Base-by-base conservation (phyloP, 148 eudicot genomes). In the Arbutus unedo region DNA sequence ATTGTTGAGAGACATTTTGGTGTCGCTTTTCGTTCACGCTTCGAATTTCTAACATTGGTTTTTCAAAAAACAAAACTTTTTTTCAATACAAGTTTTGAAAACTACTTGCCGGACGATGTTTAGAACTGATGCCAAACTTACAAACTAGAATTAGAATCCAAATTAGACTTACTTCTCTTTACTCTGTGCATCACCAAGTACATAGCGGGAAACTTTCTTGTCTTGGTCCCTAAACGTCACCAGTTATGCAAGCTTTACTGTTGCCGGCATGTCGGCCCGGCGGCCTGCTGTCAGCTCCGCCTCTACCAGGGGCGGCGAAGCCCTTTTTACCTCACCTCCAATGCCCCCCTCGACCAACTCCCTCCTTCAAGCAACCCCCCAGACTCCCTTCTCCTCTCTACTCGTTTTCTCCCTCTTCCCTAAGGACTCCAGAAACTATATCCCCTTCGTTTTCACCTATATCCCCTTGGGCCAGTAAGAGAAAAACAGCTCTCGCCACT, bases 191-290 rank as follows among this genome's bases (percentile, higher is more conserved):
- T 31, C 38, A 31, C 38, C 38, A 31, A 31, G 38, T 31, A 0
- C 38, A 31, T 31, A 31, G 38, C 38, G 0, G 38, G 38, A 31
- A 1, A 8, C 54, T 7, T 13, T 50, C 3, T 10, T 3, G 43
- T 15, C 48, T 70, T 43, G 19, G 74, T 18, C 74, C 21, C n/a
- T 3, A 19, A 19, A 43, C 41, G 19, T 50, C 78, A 25, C 49
- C 15, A 68, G 31, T 43, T 76, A 94, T 94, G 98, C 97, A 91
- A 85, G 89, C 91, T 83, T 84, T 91, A 71, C 91, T 92, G 41
- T 81, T 84, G 78, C 98, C 97, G 91, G 92, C 93, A 45, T 66
- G 86, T 80, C 92, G 95, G 82, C 78, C 91, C 93, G 92, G 87
- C 85, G 77, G 82, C 83, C 86, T 76, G 9, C 84, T 15, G 16